These are phyloP conservation scores for Camellia lanceoleosa DNA, from an alignment of 148 eudicot species.

Conservation along the genomic window DNA sequence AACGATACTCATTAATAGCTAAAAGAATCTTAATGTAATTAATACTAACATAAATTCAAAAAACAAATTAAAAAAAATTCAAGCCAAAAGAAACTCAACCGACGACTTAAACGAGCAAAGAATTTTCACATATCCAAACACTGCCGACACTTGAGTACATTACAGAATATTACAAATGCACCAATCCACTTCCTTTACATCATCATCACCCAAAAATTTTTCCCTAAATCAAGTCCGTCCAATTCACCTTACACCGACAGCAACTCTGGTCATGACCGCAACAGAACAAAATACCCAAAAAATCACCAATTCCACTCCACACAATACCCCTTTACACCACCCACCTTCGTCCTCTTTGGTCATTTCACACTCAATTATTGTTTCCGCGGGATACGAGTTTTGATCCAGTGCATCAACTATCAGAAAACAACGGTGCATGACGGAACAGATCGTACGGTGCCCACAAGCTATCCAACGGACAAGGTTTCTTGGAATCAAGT, in stretches of 20 bases:
- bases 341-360: background rate
- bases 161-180: background rate
- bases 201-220: background rate
- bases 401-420: conserved; percentile 9
- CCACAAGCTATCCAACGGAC: conserved; percentile 26
- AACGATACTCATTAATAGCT: too few relatives aligned
- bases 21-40: too few relatives aligned
- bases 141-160: background rate
- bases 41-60: too few relatives aligned
- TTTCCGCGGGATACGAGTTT: too few relatives aligned
- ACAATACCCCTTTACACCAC: background rate
- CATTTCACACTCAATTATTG: background rate
- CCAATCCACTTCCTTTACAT: background rate
- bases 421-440: conserved; percentile 17
- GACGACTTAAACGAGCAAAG: background rate
- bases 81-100: too few relatives aligned
- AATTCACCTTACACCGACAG: too few relatives aligned
- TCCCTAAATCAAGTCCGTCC: too few relatives aligned
- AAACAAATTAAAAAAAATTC: too few relatives aligned
- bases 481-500: conserved; percentile 21
- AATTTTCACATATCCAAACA: background rate
- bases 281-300: too few relatives aligned
- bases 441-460: conserved; percentile 25
- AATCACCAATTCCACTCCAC: too few relatives aligned
- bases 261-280: too few relatives aligned